Conservation (phyloP, 2,329 filamentous ascomycete species). For the Trichophyton benhamiae region DNA sequence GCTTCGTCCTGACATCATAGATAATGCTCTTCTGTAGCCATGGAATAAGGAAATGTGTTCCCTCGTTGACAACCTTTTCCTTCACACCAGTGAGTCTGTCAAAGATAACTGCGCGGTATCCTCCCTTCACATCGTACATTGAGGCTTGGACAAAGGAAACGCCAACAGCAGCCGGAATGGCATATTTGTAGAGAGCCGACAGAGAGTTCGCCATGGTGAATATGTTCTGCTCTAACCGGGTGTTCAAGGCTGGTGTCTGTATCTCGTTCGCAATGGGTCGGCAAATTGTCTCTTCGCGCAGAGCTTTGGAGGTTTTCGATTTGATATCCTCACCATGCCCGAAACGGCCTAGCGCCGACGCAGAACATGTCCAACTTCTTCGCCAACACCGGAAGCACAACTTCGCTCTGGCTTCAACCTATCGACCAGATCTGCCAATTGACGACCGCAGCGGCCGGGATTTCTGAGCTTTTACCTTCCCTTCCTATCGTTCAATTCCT, state of each 20-base stretch:
- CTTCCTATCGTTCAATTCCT: not conserved
- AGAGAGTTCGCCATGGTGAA: conserved; percentile 16
- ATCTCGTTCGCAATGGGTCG: not conserved
- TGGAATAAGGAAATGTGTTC: conserved; percentile 89
- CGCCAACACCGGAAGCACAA: not conserved
- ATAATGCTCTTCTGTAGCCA: conserved; percentile 92
- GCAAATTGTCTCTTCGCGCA: not conserved
- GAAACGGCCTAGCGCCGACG: conserved; percentile 1
- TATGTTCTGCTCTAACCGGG: not conserved
- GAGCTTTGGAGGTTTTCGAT: not conserved
- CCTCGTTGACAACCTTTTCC: conserved; percentile 84
- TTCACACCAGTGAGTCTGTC: conserved; percentile 86
- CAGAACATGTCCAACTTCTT: not conserved
- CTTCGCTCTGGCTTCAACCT: not conserved
- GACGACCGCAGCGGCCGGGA: not conserved
- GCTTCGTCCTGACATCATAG: conserved; percentile 96
- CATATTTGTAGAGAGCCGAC: conserved; percentile 33
- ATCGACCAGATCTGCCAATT: not conserved
- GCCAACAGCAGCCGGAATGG: conserved; percentile 60
- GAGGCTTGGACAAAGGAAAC: conserved; percentile 59
- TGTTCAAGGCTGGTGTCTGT: not conserved
- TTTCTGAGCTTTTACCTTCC: not conserved
- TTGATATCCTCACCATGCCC: conserved; percentile 1
- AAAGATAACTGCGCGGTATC: conserved; percentile 92
- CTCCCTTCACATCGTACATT: conserved; percentile 94